phyloP scores from a whole-genome alignment of 2,329 filamentous ascomycete genomes.

The Neurospora sp. region DNA sequence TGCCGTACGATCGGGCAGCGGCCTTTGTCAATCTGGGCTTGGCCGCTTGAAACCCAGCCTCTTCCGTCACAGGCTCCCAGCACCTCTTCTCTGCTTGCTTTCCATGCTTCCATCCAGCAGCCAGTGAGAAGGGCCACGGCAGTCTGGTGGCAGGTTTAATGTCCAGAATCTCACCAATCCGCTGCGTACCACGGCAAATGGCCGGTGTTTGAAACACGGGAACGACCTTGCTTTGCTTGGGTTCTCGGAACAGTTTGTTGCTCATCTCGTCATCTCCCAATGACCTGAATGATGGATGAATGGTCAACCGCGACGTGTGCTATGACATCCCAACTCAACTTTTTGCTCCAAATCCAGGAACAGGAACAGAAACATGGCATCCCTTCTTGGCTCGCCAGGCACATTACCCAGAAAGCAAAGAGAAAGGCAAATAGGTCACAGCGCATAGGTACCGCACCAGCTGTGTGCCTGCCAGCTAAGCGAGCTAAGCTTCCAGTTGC shows the following conservation, averaged over 20 bases:
- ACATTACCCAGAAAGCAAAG: not conserved
- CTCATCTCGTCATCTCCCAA: not conserved
- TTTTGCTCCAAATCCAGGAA: not conserved
- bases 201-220: slow-evolving; percentile 8
- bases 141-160: not conserved
- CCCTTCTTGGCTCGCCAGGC: not conserved
- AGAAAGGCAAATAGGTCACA: not conserved
- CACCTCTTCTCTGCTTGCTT: not conserved
- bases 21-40: not conserved
- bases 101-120: not conserved
- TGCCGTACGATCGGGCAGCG: not conserved
- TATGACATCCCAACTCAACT: not conserved
- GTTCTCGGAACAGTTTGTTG: not conserved
- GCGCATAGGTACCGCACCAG: not conserved
- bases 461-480: not conserved
- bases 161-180: not conserved
- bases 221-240: not conserved
- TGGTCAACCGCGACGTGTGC: not conserved
- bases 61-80: not conserved
- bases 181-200: slow-evolving; percentile 6
- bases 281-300: not conserved
- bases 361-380: not conserved
- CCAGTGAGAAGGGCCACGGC: not conserved
- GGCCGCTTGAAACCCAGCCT: not conserved
- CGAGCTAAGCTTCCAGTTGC: not conserved